Evolutionary conservation across 345 rosid species (phyloP), one percentile per base, ranked within the genome.

Genomic region (Syzygium oleosum): DNA sequence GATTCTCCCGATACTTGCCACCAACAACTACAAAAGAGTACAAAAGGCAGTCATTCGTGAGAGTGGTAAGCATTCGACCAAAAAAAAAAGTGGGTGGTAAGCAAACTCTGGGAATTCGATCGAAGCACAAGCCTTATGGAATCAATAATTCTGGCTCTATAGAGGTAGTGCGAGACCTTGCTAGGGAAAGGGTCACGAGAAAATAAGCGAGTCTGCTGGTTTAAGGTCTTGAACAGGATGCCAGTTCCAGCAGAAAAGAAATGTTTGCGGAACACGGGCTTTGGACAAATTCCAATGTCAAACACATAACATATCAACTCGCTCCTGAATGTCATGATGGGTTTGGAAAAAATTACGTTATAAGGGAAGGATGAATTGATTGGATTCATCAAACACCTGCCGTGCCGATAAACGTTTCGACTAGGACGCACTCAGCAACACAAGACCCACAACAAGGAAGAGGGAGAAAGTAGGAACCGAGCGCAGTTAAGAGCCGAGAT

Each of bases 141-240:
- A 51, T 97, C 95, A 59, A 97, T 95, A 85, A 96, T 91, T 86
- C 91, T 89, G 34, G 98, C 97, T 61, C 96, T 91, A 59, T 90
- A 91, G 86, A 97, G 94, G 89, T 96, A 96, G 68, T 92, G 97
- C 29, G 93, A 89, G 87, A 97, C 91, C 88, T 93, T 94, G 92
- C 91, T 95, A 46, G 98, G 90, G 88, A 97, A 96, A 15, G 98
- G 96, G 38, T 92, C 94, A 29, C 98, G 97, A 9, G 88, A 91
- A 88, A 91, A 94, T 87, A 58, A 87, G 73, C 97, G 95, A 91
- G 89, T 31, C 87, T 92, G 94, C 29, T 89, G 93, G 49, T n/a
- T 83, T 34, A 88, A n/a, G 85, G 27, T 17, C 19, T 86, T 85
- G 27, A 88, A 12, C 17, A 85, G 90, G 89, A 87, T 89, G 53